Percentiles rank a stretch among this genome's conserved stretches.
Evolutionary conservation across 2,329 filamentous ascomycete species (phyloP).

Genomic region (Aureobasidium musti): DNA sequence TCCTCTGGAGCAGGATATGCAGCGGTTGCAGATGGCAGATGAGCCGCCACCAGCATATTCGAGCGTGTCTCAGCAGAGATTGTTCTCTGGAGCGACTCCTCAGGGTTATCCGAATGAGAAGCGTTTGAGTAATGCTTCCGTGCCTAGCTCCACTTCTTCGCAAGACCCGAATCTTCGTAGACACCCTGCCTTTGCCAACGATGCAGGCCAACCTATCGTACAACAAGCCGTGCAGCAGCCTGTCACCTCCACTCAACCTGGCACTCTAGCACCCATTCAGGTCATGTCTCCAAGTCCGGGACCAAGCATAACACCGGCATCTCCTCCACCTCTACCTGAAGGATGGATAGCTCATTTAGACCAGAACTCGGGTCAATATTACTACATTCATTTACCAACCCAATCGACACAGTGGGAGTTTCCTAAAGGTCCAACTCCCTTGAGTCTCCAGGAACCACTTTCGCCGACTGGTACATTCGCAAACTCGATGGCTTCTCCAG

Average conservation of each 20-base stretch:
- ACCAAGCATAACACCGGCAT: constrained; percentile 65
- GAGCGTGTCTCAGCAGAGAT: constrained; percentile 57
- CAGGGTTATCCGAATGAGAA: constrained; percentile 78
- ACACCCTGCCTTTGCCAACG: constrained; percentile 91
- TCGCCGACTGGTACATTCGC: constrained; percentile 68
- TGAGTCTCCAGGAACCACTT: constrained; percentile 80
- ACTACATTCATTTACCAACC: constrained; percentile 94
- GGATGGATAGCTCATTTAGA: constrained; percentile 98
- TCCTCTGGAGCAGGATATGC: constrained; percentile 82
- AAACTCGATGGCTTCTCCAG: constrained; percentile 50
- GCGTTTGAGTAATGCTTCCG: constrained; percentile 48
- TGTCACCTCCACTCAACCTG: constrained; percentile 50
- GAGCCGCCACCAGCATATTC: constrained; percentile 96
- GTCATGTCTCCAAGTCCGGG: constrained; percentile 42
- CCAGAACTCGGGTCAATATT: constrained; percentile 94
- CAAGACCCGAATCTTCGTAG: constrained; percentile 46
- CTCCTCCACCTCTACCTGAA: constrained; percentile 90
- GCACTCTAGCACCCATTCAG: constrained; percentile 46
- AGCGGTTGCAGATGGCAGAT: constrained; percentile 74
- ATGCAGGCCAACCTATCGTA: constrained; percentile 53
- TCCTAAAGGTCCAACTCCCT: constrained; percentile 88
- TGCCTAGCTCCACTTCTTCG: constrained; percentile 28
- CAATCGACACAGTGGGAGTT: constrained; percentile 99
- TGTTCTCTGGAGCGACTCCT: constrained; percentile 48
- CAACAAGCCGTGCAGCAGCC: constrained; percentile 56